Evolutionary conservation across 495 filamentous ascomycete genomes (phyloP).

Genomic region (Penicillium herquei): DNA sequence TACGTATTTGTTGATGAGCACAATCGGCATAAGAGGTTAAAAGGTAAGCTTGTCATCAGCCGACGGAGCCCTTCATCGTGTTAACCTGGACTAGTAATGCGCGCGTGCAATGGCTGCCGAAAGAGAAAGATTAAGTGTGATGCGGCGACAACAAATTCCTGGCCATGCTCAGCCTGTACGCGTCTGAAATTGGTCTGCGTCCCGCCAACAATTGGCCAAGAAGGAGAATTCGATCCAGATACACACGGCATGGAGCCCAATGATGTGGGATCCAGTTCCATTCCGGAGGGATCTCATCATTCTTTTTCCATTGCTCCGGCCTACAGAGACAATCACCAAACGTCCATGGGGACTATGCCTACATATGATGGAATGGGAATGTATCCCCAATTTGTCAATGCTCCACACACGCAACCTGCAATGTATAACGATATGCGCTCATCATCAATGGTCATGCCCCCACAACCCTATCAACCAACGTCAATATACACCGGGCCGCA

Average conservation of each 20-base stretch:
- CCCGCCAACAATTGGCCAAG: constrained; percentile 83
- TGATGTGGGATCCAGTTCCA: constrained; percentile 22
- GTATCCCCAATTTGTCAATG: constrained; percentile 33
- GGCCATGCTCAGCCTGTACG: constrained; percentile 94
- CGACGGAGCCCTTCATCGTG: background rate
- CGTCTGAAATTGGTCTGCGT: constrained; percentile 91
- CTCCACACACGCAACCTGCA: constrained; percentile 62
- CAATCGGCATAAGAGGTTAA: constrained; percentile 94
- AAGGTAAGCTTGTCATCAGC: constrained; percentile 58
- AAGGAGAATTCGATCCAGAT: constrained; percentile 63
- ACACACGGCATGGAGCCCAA: constrained; percentile 28
- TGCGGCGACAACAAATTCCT: constrained; percentile 95
- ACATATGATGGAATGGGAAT: constrained; percentile 39
- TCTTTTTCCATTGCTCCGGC: constrained; percentile 28
- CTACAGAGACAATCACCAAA: constrained; percentile 28
- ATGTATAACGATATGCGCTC: constrained; percentile 73
- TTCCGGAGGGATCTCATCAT: constrained; percentile 29
- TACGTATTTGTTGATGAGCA: constrained; percentile 99
- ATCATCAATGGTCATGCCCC: constrained; percentile 46
- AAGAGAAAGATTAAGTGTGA: constrained; percentile 88
- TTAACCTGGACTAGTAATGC: constrained; percentile 69
- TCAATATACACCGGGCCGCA: constrained; percentile 55
- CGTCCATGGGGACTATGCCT: constrained; percentile 22
- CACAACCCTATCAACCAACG: constrained; percentile 45
- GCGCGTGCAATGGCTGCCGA: constrained; percentile 94